phyloP scores from a whole-genome alignment of 192 early-diverging fungal species.

The Entrophospora sp. region DNA sequence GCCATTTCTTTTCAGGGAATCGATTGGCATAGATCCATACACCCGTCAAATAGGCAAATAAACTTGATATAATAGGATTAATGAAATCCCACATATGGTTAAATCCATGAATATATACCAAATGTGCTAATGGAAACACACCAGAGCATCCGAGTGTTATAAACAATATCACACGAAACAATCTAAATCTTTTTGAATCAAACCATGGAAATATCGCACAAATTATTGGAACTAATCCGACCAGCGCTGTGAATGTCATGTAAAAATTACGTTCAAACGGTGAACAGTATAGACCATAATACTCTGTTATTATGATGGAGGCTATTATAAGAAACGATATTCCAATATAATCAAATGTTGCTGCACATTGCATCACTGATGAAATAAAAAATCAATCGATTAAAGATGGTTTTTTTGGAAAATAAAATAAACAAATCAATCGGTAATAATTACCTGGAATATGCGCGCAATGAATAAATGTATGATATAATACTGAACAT shows the following conservation, averaged over 20 bases:
- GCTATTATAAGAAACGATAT: slow-evolving; percentile 55
- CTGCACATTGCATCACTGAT: slow-evolving; percentile 39
- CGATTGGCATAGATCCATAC: slow-evolving; percentile 56
- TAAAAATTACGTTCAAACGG: slow-evolving; percentile 31
- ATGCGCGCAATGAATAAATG: slow-evolving; percentile 49
- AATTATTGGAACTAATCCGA: slow-evolving; percentile 30
- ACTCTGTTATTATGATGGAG: slow-evolving; percentile 46
- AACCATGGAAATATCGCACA: slow-evolving; percentile 39
- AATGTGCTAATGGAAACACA: slow-evolving; percentile 41
- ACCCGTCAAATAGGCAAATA: slow-evolving; percentile 43
- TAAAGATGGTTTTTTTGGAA: background rate
- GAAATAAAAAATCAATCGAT: background rate
- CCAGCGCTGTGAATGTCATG: slow-evolving; percentile 38
- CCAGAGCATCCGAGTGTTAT: slow-evolving; percentile 42
- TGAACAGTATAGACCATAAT: slow-evolving; percentile 52
- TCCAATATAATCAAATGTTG: slow-evolving; percentile 55
- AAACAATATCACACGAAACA: slow-evolving; percentile 48
- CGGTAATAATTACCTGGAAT: slow-evolving; percentile 7
- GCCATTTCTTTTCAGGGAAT: slow-evolving; percentile 52
- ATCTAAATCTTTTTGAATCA: slow-evolving; percentile 41
- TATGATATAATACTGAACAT: slow-evolving; percentile 53
- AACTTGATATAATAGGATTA: slow-evolving; percentile 38
- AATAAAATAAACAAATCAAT: background rate
- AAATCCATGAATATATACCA: slow-evolving; percentile 35
- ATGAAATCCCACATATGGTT: slow-evolving; percentile 37